phyloP scores from a whole-genome alignment of 139 green algal genomes.

The Haematococcus sp. region DNA sequence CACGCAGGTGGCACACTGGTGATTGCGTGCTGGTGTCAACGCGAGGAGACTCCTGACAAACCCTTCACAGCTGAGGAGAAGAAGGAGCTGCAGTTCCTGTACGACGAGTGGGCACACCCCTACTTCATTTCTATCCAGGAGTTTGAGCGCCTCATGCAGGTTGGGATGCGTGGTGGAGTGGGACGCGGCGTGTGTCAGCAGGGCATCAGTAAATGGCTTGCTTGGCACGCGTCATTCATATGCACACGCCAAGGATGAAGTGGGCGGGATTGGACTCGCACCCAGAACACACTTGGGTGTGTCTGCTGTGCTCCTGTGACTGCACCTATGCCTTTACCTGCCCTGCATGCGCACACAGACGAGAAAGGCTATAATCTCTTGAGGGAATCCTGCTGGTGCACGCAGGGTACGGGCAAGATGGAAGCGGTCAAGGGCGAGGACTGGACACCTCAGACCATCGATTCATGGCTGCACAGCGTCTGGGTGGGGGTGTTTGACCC shows the following conservation, averaged over 20 bases:
- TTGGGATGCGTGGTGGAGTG: no score
- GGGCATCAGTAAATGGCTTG: no score
- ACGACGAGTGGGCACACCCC: slow-evolving; percentile 92
- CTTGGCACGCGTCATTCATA: no score
- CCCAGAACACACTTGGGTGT: no score
- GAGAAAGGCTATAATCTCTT: no score
- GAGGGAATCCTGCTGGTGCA: neutral
- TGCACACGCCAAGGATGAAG: no score
- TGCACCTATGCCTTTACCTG: no score
- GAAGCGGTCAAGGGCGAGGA: slow-evolving; percentile 58
- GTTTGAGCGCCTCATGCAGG: slow-evolving; percentile 82
- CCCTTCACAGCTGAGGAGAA: slow-evolving; percentile 74
- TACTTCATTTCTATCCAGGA: slow-evolving; percentile 94
- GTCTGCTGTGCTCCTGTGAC: no score
- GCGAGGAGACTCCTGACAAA: slow-evolving; percentile 62
- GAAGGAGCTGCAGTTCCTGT: slow-evolving; percentile 86
- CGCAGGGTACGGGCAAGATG: slow-evolving; percentile 65
- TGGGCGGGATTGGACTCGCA: no score
- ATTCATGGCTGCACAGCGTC: slow-evolving; percentile 89
- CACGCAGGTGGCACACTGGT: slow-evolving; percentile 78
- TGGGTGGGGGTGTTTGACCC: slow-evolving; percentile 92
- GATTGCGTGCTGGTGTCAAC: slow-evolving; percentile 93
- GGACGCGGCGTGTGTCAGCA: no score
- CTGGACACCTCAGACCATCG: slow-evolving; percentile 86
- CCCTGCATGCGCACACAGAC: no score